Conservation (phyloP, 176 grass and related monocot genomes). For the Bolboschoenus planiculmis region DNA sequence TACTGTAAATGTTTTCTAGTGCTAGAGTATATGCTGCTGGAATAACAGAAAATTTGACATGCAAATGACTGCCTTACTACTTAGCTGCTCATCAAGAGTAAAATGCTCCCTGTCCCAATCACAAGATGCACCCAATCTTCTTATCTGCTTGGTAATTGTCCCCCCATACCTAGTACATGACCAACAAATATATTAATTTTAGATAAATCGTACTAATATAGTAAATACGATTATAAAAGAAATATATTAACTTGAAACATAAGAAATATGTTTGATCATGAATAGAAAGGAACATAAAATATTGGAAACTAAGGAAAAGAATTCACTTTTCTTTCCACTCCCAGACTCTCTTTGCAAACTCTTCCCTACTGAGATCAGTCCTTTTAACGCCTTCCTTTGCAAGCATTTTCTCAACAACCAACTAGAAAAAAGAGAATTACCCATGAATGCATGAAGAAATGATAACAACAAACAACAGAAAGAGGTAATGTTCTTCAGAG, state of each 20-base stretch:
- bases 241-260: neutral
- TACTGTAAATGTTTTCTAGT: neutral
- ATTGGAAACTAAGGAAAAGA: conserved; percentile 6
- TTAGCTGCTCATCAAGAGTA: conserved; percentile 92
- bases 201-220: neutral
- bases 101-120: conserved; percentile 89
- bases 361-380: conserved; percentile 82
- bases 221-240: no score
- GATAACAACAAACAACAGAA: conserved; percentile 1
- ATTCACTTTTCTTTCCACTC: conserved; percentile 98
- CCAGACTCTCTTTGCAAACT: conserved; percentile 92
- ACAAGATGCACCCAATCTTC: conserved; percentile 91
- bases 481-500: neutral
- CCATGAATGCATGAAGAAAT: conserved; percentile 21
- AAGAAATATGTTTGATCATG: neutral
- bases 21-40: neutral
- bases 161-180: conserved; percentile 62
- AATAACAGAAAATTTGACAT: conserved; percentile 17
- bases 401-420: conserved; percentile 99
- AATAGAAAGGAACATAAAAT: neutral
- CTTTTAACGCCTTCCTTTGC: conserved; percentile 89
- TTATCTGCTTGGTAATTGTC: conserved; percentile 96
- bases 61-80: conserved; percentile 54
- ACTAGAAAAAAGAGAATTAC: conserved; percentile 36
- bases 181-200: neutral